Conservation (phyloP, 2,329 filamentous ascomycete species). For the Colletotrichum limetticola region DNA sequence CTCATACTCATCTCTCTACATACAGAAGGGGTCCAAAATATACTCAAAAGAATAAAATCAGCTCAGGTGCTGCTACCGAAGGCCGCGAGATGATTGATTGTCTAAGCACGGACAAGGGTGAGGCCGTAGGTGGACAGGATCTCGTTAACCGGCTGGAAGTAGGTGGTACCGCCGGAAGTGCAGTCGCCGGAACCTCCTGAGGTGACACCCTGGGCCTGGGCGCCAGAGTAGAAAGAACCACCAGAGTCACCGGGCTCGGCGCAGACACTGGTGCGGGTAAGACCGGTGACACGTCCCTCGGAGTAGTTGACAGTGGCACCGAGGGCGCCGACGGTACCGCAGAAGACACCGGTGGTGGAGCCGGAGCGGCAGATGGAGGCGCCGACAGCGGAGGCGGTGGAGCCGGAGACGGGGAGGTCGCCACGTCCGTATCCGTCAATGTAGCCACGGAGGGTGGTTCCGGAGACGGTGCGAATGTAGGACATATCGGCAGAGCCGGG, state of each 20-base stretch:
- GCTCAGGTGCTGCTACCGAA: neutral
- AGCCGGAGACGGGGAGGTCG: slow-evolving; percentile 48
- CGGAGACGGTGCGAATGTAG: slow-evolving; percentile 48
- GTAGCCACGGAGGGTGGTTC: slow-evolving; percentile 45
- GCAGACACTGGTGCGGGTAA: slow-evolving; percentile 52
- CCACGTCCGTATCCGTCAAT: slow-evolving; percentile 49
- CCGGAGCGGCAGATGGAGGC: slow-evolving; percentile 53
- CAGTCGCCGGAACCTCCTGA: slow-evolving; percentile 53
- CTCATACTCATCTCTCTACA: neutral
- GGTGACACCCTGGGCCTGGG: slow-evolving; percentile 54
- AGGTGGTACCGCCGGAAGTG: slow-evolving; percentile 48
- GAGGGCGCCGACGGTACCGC: slow-evolving; percentile 48
- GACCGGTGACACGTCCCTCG: slow-evolving; percentile 50
- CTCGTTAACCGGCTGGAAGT: slow-evolving; percentile 54
- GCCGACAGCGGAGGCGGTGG: slow-evolving; percentile 48
- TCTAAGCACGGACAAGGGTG: slow-evolving; percentile 41
- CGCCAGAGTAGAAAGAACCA: slow-evolving; percentile 51
- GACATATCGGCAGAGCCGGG: slow-evolving; percentile 51
- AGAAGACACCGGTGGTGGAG: slow-evolving; percentile 52
- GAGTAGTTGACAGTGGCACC: slow-evolving; percentile 51
- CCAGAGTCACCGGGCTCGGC: slow-evolving; percentile 55
- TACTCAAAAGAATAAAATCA: neutral
- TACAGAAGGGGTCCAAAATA: neutral
- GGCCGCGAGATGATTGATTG: neutral
- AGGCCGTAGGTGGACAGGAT: slow-evolving; percentile 51